phyloP scores from a whole-genome alignment of 805 yeast species.

The Torulaspora gathmanii region DNA sequence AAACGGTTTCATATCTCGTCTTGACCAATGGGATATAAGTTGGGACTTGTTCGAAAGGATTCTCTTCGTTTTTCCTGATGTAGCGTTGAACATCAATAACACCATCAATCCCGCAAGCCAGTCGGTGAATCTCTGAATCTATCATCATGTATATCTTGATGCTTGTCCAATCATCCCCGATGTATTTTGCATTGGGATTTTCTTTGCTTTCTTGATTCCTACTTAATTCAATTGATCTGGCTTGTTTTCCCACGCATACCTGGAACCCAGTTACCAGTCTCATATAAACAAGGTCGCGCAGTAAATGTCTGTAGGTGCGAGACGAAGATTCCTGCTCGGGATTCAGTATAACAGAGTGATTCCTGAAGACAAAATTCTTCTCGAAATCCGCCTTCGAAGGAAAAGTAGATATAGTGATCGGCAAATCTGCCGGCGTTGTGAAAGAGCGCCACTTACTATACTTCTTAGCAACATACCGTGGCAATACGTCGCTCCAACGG shows the following conservation, averaged over 20 bases:
- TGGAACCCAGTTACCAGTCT: constrained; percentile 87
- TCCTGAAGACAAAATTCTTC: constrained; percentile 68
- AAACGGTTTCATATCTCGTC: constrained; percentile 71
- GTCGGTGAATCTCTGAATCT: constrained; percentile 80
- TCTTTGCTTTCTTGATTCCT: constrained; percentile 41
- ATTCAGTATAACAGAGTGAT: constrained; percentile 72
- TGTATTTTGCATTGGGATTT: constrained; percentile 54
- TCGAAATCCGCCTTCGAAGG: constrained; percentile 68
- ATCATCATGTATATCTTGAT: constrained; percentile 68
- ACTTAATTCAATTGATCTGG: constrained; percentile 53
- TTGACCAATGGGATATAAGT: constrained; percentile 56
- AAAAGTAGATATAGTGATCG: constrained; percentile 71
- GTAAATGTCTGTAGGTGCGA: constrained; percentile 53
- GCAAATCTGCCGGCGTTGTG: constrained; percentile 89
- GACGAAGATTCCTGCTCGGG: constrained; percentile 47
- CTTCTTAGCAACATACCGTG: constrained; percentile 59
- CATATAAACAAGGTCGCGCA: constrained; percentile 83
- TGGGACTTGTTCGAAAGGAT: constrained; percentile 32
- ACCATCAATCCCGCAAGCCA: constrained; percentile 67
- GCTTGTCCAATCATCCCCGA: constrained; percentile 46
- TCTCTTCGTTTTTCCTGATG: constrained; percentile 37
- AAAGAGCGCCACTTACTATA: constrained; percentile 89
- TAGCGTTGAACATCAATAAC: constrained; percentile 77
- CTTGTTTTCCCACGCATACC: constrained; percentile 69
- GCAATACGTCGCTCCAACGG: constrained; percentile 89